Evolutionary conservation across 371 early-diverging fungal species (phyloP).

Genomic region (Catenaria anguillulae): DNA sequence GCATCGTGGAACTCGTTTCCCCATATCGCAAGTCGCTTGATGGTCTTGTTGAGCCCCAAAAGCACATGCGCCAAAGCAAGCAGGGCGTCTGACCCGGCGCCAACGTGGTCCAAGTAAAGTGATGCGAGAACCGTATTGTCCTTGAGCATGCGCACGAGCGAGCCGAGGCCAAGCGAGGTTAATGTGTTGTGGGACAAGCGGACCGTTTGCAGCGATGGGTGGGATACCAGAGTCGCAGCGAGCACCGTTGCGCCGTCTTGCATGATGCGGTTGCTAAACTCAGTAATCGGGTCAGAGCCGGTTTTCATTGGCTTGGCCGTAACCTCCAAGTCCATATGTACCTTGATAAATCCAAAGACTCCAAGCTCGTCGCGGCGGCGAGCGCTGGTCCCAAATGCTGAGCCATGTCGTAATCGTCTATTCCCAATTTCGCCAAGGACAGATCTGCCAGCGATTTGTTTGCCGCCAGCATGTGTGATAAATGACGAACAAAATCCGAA

Average conservation of each 20-base stretch:
- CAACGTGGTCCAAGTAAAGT: background rate
- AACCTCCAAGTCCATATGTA: too few species aligned
- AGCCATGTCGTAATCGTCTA: background rate
- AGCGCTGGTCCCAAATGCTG: background rate
- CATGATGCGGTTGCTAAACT: constrained; percentile 1
- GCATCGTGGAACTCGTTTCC: background rate
- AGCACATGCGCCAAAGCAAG: background rate
- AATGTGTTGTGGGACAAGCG: background rate
- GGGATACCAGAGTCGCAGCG: background rate
- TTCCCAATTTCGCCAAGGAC: background rate
- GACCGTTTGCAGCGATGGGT: background rate
- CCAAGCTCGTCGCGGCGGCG: background rate
- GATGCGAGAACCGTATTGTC: background rate
- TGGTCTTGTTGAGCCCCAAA: background rate
- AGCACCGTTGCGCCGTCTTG: background rate
- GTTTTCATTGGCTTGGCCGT: too few species aligned
- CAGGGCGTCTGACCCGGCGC: background rate
- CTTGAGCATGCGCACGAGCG: background rate
- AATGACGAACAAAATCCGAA: background rate
- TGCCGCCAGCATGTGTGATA: background rate
- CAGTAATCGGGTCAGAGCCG: too few species aligned
- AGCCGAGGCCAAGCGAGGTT: background rate
- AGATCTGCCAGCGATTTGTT: background rate
- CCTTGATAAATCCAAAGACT: background rate
- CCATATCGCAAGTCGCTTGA: background rate